Conservation (phyloP, 768 basidiomycete genomes). For the Nevesoporus exiguus region DNA sequence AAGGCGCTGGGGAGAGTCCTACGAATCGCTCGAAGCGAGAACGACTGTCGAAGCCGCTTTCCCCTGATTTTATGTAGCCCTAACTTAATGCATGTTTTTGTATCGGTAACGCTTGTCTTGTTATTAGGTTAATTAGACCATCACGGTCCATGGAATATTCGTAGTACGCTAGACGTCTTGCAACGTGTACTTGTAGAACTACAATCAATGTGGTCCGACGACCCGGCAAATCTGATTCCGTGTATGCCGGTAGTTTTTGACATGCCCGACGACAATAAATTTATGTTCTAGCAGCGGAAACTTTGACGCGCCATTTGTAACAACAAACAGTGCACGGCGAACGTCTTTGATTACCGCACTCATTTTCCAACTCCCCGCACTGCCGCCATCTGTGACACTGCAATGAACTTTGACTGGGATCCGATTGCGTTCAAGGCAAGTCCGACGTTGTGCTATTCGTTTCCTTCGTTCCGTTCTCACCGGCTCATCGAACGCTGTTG, state of each 20-base stretch:
- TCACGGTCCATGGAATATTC: background rate
- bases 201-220: background rate
- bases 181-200: background rate
- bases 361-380: background rate
- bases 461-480: background rate
- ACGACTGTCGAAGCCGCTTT: conserved; percentile 20
- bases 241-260: background rate
- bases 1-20: background rate
- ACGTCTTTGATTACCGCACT: background rate
- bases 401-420: conserved; percentile 29
- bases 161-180: background rate
- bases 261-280: background rate
- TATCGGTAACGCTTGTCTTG: conserved; percentile 1
- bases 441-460: background rate
- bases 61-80: conserved; percentile 20
- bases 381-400: background rate
- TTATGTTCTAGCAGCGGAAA: background rate
- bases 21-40: conserved; percentile 1
- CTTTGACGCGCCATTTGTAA: background rate
- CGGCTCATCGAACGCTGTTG: background rate
- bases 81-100: background rate
- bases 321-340: background rate
- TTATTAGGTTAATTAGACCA: background rate
- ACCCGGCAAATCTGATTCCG: background rate
- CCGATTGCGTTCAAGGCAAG: conserved; percentile 31